Percentiles rank a stretch among this genome's conserved stretches.
phyloP scores from a whole-genome alignment of 805 yeast species.

The Kuraishia molischiana region DNA sequence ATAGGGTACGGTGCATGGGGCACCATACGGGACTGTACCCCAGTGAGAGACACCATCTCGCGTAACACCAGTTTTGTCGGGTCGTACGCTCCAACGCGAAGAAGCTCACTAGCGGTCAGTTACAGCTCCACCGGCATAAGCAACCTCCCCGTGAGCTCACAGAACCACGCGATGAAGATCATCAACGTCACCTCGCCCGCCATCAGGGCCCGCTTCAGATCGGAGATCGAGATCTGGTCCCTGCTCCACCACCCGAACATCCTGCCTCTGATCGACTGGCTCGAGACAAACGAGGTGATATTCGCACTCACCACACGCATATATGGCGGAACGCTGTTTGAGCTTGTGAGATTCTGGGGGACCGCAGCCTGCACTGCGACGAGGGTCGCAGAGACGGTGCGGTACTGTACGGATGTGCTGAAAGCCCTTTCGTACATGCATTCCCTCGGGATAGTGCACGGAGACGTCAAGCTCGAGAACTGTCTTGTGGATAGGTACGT shows the following conservation, averaged over 20 bases:
- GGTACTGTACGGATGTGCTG: conserved; percentile 42
- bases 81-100: conserved; percentile 3
- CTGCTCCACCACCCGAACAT: conserved; percentile 54
- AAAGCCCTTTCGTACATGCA: conserved; percentile 57
- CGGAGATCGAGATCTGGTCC: conserved; percentile 74
- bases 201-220: conserved; percentile 49
- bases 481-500: conserved; percentile 45
- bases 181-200: conserved; percentile 25
- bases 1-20: conserved; percentile 93
- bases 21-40: conserved; percentile 58
- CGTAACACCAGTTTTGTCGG: background rate
- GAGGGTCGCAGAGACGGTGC: conserved; percentile 24
- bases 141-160: background rate
- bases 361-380: conserved; percentile 13
- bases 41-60: conserved; percentile 4
- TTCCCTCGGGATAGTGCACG: conserved; percentile 57
- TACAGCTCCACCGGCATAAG: conserved; percentile 9
- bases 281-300: conserved; percentile 45
- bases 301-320: conserved; percentile 66
- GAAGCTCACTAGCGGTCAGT: conserved; percentile 3
- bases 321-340: conserved; percentile 75
- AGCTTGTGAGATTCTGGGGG: conserved; percentile 63
- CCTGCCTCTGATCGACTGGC: conserved; percentile 50
- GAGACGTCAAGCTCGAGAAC: conserved; percentile 78
- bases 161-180: conserved; percentile 15